phyloP scores from a whole-genome alignment of 345 rosid genomes.

The Linum trigynum region DNA sequence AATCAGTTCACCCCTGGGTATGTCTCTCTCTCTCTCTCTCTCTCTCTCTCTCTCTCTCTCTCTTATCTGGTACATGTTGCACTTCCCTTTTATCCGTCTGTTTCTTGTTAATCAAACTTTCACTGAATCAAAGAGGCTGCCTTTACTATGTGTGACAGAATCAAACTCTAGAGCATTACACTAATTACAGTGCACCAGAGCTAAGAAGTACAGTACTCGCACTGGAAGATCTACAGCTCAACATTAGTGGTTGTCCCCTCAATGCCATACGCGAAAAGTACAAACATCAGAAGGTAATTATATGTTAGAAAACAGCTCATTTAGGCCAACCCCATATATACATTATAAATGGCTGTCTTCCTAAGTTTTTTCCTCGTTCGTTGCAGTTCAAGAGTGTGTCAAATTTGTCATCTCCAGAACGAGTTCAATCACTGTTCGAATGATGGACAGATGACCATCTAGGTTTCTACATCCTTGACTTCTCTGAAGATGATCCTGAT shows the following conservation, averaged over 20 bases:
- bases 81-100: too few species aligned
- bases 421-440: constrained; percentile 50
- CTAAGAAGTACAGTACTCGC: constrained; percentile 63
- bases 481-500: constrained; percentile 14
- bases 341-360: not conserved
- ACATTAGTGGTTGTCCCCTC: constrained; percentile 48
- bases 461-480: constrained; percentile 1
- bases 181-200: constrained; percentile 49
- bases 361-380: constrained; percentile 2
- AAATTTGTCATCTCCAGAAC: constrained; percentile 40
- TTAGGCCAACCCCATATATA: not conserved
- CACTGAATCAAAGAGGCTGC: constrained; percentile 10
- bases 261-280: constrained; percentile 69
- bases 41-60: constrained; percentile 1
- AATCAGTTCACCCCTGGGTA: constrained; percentile 90
- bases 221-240: constrained; percentile 67
- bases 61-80: not conserved
- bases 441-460: constrained; percentile 25
- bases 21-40: constrained; percentile 13
- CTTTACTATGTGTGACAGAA: constrained; percentile 36
- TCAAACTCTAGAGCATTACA: constrained; percentile 79
- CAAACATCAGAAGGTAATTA: constrained; percentile 58
- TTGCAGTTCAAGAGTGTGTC: constrained; percentile 82
- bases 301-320: not conserved
- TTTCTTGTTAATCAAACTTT: not conserved